phyloP scores from a whole-genome alignment of 495 filamentous ascomycete species.

The Darksidea phi region DNA sequence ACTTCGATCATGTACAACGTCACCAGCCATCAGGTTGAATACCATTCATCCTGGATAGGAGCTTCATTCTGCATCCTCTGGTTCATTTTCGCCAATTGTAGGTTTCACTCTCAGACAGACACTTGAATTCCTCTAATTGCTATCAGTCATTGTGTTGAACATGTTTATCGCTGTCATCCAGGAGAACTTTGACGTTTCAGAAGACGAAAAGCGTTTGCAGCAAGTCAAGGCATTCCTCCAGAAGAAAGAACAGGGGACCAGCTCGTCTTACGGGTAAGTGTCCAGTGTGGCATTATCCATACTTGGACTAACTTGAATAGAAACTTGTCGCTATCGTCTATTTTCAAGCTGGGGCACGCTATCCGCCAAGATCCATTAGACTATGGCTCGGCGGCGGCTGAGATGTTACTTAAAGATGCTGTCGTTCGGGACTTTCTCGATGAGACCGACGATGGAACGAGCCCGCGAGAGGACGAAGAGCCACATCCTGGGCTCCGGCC shows the following conservation, averaged over 20 bases:
- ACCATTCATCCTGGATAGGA: slow-evolving; percentile 84
- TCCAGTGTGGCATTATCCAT: neutral
- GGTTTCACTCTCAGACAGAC: slow-evolving; percentile 26
- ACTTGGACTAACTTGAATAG: slow-evolving; percentile 38
- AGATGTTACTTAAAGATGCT: slow-evolving; percentile 93
- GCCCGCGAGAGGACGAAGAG: slow-evolving; percentile 20
- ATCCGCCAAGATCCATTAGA: slow-evolving; percentile 78
- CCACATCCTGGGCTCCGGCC: slow-evolving; percentile 27
- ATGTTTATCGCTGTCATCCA: slow-evolving; percentile 99
- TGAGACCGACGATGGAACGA: slow-evolving; percentile 51
- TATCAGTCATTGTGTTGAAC: slow-evolving; percentile 79
- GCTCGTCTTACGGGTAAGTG: slow-evolving; percentile 41
- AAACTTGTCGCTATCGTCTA: slow-evolving; percentile 82
- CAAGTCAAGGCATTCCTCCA: slow-evolving; percentile 93
- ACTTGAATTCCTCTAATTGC: too few relatives aligned
- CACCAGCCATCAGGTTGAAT: slow-evolving; percentile 61
- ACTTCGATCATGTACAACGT: slow-evolving; percentile 81
- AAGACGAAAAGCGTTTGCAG: slow-evolving; percentile 95
- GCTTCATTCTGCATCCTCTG: slow-evolving; percentile 90
- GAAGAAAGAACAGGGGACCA: slow-evolving; percentile 74
- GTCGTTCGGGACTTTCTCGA: slow-evolving; percentile 93
- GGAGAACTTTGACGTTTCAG: slow-evolving; percentile 99
- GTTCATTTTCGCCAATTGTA: slow-evolving; percentile 87
- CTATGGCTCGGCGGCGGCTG: slow-evolving; percentile 81
- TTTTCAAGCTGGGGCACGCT: slow-evolving; percentile 74